Evolutionary conservation across 805 yeast species (phyloP).

Genomic region (Yamadazyma ubonensis): DNA sequence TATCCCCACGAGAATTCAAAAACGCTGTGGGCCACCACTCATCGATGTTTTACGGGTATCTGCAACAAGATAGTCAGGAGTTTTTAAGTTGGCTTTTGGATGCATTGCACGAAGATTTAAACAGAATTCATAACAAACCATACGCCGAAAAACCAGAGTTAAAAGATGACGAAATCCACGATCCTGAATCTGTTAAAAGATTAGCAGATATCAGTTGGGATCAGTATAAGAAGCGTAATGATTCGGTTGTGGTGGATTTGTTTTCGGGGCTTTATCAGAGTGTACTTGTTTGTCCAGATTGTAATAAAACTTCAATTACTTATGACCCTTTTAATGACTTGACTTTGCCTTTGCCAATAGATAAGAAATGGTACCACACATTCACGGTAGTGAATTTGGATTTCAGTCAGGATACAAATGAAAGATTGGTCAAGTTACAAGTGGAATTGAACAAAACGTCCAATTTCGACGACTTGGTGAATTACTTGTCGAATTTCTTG

Average conservation of each 20-base stretch:
- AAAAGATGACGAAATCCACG: slow-evolving; percentile 56
- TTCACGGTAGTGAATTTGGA: slow-evolving; percentile 61
- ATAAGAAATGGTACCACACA: slow-evolving; percentile 66
- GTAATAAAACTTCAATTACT: slow-evolving; percentile 76
- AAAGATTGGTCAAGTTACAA: slow-evolving; percentile 46
- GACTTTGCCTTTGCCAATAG: slow-evolving; percentile 84
- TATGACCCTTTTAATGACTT: slow-evolving; percentile 93
- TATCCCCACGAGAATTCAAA: slow-evolving; percentile 76
- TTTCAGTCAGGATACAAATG: slow-evolving; percentile 4
- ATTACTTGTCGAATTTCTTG: slow-evolving; percentile 54
- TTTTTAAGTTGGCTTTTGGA: slow-evolving; percentile 84
- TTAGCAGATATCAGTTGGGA: slow-evolving; percentile 80
- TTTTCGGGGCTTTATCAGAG: slow-evolving; percentile 92
- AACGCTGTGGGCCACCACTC: slow-evolving; percentile 75
- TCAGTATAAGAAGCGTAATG: slow-evolving; percentile 74
- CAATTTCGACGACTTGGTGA: slow-evolving; percentile 60
- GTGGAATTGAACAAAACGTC: slow-evolving; percentile 71
- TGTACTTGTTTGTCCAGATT: slow-evolving; percentile 83
- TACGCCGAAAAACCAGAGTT: slow-evolving; percentile 85
- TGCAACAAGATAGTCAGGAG: slow-evolving; percentile 94
- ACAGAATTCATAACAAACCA: slow-evolving; percentile 79
- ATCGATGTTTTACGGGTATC: slow-evolving; percentile 73
- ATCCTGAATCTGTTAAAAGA: slow-evolving; percentile 50
- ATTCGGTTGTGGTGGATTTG: slow-evolving; percentile 78
- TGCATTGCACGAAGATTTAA: slow-evolving; percentile 89